Evolutionary conservation across 73 alveolate genomes (phyloP).

Genomic region (Uronychia setigera): DNA sequence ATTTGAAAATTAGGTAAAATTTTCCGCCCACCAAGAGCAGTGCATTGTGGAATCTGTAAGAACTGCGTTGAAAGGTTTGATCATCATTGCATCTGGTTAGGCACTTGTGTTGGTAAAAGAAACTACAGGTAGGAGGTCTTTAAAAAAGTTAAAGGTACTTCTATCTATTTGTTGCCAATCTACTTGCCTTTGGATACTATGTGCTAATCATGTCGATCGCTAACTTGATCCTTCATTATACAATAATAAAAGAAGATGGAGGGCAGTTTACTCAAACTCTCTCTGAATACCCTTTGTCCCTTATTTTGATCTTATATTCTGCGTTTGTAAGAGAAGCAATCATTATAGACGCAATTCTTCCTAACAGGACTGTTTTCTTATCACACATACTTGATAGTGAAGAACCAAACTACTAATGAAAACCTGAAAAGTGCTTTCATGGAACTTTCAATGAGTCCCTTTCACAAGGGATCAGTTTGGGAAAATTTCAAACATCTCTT

Average conservation of each 20-base stretch:
- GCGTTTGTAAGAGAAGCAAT: background rate
- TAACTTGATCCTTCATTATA: background rate
- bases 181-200: background rate
- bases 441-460: background rate
- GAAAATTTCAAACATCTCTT: too few species aligned
- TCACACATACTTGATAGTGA: slow-evolving; percentile 52
- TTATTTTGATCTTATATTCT: too few species aligned
- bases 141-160: slow-evolving; percentile 11
- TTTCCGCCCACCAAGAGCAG: slow-evolving; percentile 89
- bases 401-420: slow-evolving; percentile 67
- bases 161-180: background rate
- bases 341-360: slow-evolving; percentile 52
- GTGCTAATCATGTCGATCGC: background rate
- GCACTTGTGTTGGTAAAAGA: slow-evolving; percentile 91
- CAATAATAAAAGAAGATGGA: too few species aligned
- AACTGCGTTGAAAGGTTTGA: slow-evolving; percentile 92
- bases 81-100: slow-evolving; percentile 95
- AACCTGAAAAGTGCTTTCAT: slow-evolving; percentile 27
- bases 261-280: background rate
- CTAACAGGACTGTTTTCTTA: slow-evolving; percentile 54
- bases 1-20: slow-evolving; percentile 24
- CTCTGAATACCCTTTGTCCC: background rate
- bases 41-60: slow-evolving; percentile 90
- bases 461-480: too few species aligned
- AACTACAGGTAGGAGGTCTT: slow-evolving; percentile 77